A percentile compares a stretch with the other conserved stretches of the same genome.
phyloP scores from a whole-genome alignment of 2,329 filamentous ascomycete species.

The Aspergillus awamori region DNA sequence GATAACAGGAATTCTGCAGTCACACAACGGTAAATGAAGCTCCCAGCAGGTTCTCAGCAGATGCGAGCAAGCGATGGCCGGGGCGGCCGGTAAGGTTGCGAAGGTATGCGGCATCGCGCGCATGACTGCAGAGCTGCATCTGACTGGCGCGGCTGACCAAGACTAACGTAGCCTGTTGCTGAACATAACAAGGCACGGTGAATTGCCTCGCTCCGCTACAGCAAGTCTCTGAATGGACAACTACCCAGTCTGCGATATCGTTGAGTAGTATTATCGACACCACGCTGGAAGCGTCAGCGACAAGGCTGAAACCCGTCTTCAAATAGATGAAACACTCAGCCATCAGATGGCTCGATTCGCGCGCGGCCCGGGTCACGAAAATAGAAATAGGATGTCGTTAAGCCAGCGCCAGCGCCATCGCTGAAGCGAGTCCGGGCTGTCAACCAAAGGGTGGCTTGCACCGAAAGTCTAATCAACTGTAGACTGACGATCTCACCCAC shows the following conservation, averaged over 20 bases:
- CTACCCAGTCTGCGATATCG: background rate
- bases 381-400: background rate
- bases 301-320: conserved; percentile 6
- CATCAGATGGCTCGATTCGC: background rate
- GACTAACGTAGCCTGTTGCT: background rate
- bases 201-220: background rate
- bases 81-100: conserved; percentile 8
- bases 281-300: background rate
- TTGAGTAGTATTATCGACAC: background rate
- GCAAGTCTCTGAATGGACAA: background rate
- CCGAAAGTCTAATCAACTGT: background rate
- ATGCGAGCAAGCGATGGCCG: background rate
- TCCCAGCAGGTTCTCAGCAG: background rate
- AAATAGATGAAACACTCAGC: background rate
- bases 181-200: background rate
- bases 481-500: conserved; percentile 2
- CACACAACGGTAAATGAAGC: background rate
- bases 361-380: background rate
- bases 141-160: conserved; percentile 24
- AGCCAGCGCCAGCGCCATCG: background rate
- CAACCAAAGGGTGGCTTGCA: background rate
- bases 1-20: conserved; percentile 1
- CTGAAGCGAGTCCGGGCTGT: background rate
- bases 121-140: conserved; percentile 18
- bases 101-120: conserved; percentile 18